Evolutionary conservation across 805 yeast genomes (phyloP), one percentile per base, ranked within the genome.

Genomic region (Ogataea paradorogensis): DNA sequence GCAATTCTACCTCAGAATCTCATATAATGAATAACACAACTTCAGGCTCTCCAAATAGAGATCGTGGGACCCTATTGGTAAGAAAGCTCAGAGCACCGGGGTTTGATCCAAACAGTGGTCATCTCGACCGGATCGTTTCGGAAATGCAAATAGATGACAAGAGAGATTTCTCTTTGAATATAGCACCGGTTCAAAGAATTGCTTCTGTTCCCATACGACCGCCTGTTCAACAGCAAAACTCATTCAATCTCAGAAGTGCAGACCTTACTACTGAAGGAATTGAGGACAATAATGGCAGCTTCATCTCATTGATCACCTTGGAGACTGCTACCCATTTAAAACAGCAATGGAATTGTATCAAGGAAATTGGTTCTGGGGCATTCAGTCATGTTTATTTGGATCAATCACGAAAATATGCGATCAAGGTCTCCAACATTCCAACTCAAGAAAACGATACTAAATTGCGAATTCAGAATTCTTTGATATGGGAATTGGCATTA

Each of bases 401-500:
- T 5, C 15, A 8, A 11, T 52, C 48, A n/a, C 30, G 23, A 1
- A 33, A 38, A 18, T 82, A 81, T 4, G 97, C 97, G 0, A 73
- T 91, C 26, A 91, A 91, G 58, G 74, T 85, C 13, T 65, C 75
- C 11, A 43, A 58, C 4, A 60, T 69, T n/a, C 74, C 75, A 8
- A 45, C 46, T 5, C 42, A 47, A 26, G 39, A 63, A 65, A 47
- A 48, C 1, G 58, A 73, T 4, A 62, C 74, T 3, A 58, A 71
- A 9, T 66, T 71, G 5, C 65, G 86, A 32, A 67, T 83, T 16
- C 83, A 82, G 52, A 73, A 75, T 42, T 76, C 86, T 0, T 58
- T 83, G 31, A 63, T 70, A n/a, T 70, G 98, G 45, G 99, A 93
- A 56, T 57, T 89, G 18, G 80, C 76, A 16, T 76, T 89, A 6